phyloP scores from a whole-genome alignment of 139 green algal species.

The Diplosphaera chodatii region DNA sequence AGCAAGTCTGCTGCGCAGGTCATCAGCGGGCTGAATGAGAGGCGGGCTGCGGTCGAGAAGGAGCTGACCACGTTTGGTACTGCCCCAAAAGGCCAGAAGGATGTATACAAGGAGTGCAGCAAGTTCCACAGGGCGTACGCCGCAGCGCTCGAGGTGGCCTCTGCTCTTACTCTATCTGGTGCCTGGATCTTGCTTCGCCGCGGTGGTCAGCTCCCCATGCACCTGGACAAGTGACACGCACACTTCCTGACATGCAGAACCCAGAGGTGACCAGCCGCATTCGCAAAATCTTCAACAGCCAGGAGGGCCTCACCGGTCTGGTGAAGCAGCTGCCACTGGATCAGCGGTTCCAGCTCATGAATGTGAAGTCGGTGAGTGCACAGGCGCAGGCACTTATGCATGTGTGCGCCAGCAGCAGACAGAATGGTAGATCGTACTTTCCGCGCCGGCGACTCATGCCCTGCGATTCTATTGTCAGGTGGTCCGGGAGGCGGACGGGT shows the following conservation, averaged over 20 bases:
- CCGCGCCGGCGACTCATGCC: background rate
- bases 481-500: constrained; percentile 73
- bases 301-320: constrained; percentile 22
- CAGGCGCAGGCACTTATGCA: too few species aligned
- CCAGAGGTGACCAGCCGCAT: constrained; percentile 28
- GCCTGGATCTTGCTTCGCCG: too few species aligned
- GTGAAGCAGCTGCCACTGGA: constrained; percentile 70
- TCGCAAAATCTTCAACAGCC: constrained; percentile 19
- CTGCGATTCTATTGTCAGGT: constrained; percentile 43
- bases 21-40: constrained; percentile 51
- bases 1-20: too few species aligned
- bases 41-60: constrained; percentile 59
- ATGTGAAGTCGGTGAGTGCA: constrained; percentile 60
- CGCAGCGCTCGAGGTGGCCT: constrained; percentile 59
- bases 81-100: constrained; percentile 52
- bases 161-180: too few species aligned
- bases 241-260: constrained; percentile 4
- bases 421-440: too few species aligned
- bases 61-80: constrained; percentile 68
- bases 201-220: too few species aligned
- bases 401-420: too few species aligned
- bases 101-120: constrained; percentile 83
- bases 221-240: background rate
- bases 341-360: constrained; percentile 70
- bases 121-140: constrained; percentile 82